Base-by-base conservation (phyloP, 805 yeast species). In the Candida alai region DNA sequence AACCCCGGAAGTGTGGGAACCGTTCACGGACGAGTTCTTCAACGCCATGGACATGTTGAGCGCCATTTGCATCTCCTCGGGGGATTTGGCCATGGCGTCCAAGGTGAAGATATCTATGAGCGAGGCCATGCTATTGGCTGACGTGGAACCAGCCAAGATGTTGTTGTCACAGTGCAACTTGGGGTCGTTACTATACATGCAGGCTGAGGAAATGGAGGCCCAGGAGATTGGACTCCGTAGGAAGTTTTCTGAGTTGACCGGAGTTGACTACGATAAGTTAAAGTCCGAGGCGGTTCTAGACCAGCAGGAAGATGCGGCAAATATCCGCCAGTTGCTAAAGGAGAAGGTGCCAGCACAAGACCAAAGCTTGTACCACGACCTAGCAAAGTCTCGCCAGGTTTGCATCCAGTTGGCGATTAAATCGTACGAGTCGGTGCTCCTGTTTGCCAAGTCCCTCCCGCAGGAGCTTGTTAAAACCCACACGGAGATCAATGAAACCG, bases 21-120 rank as follows among this genome's bases (percentile, higher is more conserved):
- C 81, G 3, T 88, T 84, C 53, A 65, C 79, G 23, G 85, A 82
- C 37, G 96, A 87, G 47, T 73, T 83, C 42, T 80, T 88, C 54
- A 76, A 79, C 36, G 81, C 86, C 2, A 69, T 90, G 56, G 95
- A 88, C 46, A 50, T 85, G 37, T 74, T 80, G 44, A 78, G 84
- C 3, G 87, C 93, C 2, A 63, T 79, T 24, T 80, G 84, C 41
- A 58, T 86, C 36, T 70, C 82, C 1, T 66, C 77, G 11, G 86
- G 86, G n/a, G 87, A 83, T 51, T 61, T 78, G 32, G 61, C 73
- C 13, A 60, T 73, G 30, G 87, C 89, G 2, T 60, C 79, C 13
- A 63, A 74, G 32, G 68, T 82, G 29, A 80, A 80, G 45, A 63
- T 76, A 42, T 69, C 78, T 19, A 75, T 84, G 36, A 78, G 81